Conservation (phyloP, 2,329 filamentous ascomycete genomes). For the Pezicula rhizophila region DNA sequence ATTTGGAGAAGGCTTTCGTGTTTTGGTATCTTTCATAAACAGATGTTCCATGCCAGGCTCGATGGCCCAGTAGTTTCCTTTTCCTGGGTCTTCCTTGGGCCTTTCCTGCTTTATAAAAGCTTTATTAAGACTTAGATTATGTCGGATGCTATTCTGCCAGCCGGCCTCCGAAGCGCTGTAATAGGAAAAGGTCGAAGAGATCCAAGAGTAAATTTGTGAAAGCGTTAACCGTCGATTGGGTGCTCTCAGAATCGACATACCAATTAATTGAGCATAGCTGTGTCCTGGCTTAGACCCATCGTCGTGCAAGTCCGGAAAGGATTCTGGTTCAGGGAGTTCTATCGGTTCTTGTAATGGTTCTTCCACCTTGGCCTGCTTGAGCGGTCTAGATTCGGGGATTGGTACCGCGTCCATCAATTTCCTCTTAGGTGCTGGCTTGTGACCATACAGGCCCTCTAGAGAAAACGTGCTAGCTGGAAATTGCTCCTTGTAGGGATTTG, state of each 20-base stretch:
- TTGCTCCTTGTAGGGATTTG: constrained; percentile 27
- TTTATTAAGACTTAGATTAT: constrained; percentile 96
- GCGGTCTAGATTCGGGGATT: constrained; percentile 59
- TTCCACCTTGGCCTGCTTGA: constrained; percentile 58
- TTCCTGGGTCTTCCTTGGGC: constrained; percentile 94
- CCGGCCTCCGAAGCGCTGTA: constrained; percentile 80
- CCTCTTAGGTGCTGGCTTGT: constrained; percentile 51
- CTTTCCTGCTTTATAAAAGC: constrained; percentile 93
- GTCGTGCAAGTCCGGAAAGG: constrained; percentile 78
- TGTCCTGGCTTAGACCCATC: constrained; percentile 84
- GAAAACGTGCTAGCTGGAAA: constrained; percentile 35
- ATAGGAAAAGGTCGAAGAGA: constrained; percentile 88
- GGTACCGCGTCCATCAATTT: constrained; percentile 66
- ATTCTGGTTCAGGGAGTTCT: constrained; percentile 33
- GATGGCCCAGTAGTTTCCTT: constrained; percentile 96
- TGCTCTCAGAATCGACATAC: constrained; percentile 90
- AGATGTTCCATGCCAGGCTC: constrained; percentile 81
- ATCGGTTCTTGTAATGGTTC: constrained; percentile 17
- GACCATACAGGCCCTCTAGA: constrained; percentile 44
- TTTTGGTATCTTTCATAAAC: constrained; percentile 82
- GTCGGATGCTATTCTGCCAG: constrained; percentile 98
- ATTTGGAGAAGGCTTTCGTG: constrained; percentile 50
- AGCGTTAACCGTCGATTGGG: constrained; percentile 79
- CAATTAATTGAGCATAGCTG: constrained; percentile 92
- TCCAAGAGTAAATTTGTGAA: constrained; percentile 98